These are phyloP conservation scores for Pyrenochaeta sp. DNA, from an alignment of 2,329 filamentous ascomycete species.

Conservation along the genomic window DNA sequence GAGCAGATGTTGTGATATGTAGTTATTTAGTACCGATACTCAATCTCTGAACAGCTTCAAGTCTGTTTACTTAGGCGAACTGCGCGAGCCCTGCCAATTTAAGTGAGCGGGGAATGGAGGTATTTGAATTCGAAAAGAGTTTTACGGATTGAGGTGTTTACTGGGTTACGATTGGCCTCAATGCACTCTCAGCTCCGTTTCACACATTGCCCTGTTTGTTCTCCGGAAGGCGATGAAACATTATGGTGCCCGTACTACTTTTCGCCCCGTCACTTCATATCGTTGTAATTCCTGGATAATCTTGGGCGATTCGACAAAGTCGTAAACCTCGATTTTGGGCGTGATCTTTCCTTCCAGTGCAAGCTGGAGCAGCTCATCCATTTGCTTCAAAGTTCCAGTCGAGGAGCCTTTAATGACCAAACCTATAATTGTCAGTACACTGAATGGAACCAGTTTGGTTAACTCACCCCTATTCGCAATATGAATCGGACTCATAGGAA, in stretches of 20 bases:
- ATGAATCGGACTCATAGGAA: constrained; percentile 57
- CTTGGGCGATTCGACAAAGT: constrained; percentile 46
- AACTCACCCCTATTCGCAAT: constrained; percentile 55
- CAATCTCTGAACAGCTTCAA: too few species aligned
- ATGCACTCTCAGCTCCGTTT: too few species aligned
- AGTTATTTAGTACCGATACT: too few species aligned
- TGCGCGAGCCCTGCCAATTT: too few species aligned
- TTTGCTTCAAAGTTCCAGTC: constrained; percentile 55
- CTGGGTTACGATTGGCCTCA: too few species aligned
- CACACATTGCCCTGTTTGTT: too few species aligned
- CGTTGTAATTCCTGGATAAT: constrained; percentile 45
- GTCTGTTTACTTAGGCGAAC: too few species aligned
- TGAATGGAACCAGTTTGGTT: neutral
- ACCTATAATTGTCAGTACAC: constrained; percentile 28
- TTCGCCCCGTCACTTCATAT: constrained; percentile 47
- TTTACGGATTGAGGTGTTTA: too few species aligned
- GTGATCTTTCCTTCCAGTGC: constrained; percentile 54
- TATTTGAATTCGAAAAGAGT: too few species aligned
- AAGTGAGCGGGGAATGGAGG: too few species aligned
- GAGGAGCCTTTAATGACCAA: constrained; percentile 58
- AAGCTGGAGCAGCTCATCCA: constrained; percentile 57
- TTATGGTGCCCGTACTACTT: constrained; percentile 44
- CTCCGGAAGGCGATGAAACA: too few species aligned
- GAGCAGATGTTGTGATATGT: constrained; percentile 20
- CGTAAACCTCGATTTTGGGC: constrained; percentile 47